Percentiles rank a stretch among this genome's conserved stretches.
Evolutionary conservation across 1,284 basidiomycete genomes (phyloP).

Genomic region (Naganishia albida): DNA sequence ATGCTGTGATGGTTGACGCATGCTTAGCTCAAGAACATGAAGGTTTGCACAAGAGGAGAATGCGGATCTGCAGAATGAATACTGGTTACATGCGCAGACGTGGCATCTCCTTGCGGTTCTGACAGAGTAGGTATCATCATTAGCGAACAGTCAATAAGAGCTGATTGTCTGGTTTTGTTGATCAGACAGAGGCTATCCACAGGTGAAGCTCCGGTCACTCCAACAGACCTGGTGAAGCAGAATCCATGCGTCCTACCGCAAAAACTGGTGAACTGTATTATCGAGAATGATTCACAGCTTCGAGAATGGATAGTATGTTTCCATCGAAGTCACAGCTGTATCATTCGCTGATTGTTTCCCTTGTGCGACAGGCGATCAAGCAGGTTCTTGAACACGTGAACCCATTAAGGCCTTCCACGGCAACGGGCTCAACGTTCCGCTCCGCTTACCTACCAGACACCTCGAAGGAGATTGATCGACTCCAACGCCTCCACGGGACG

Average conservation of each 20-base stretch:
- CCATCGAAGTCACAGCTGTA: too few relatives aligned
- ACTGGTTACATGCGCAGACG: slow-evolving; percentile 31
- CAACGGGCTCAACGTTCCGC: slow-evolving; percentile 14
- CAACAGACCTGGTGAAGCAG: slow-evolving; percentile 17
- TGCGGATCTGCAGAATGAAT: slow-evolving; percentile 22
- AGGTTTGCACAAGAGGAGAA: slow-evolving; percentile 1
- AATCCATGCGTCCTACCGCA: slow-evolving; percentile 21
- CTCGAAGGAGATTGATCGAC: slow-evolving; percentile 19
- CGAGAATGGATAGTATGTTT: slow-evolving; percentile 28
- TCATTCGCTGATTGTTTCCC: neutral
- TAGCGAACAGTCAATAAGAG: neutral
- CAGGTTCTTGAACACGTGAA: slow-evolving; percentile 28
- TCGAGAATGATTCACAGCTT: slow-evolving; percentile 21
- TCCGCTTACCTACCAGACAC: slow-evolving; percentile 30
- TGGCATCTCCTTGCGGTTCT: slow-evolving; percentile 32
- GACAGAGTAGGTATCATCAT: slow-evolving; percentile 15
- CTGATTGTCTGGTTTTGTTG: neutral
- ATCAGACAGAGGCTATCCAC: slow-evolving; percentile 6
- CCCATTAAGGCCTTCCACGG: slow-evolving; percentile 4
- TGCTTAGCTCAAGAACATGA: too few relatives aligned
- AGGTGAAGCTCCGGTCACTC: neutral
- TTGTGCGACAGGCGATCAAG: slow-evolving; percentile 24
- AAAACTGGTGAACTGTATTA: slow-evolving; percentile 25
- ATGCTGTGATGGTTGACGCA: too few relatives aligned
- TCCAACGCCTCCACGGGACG: slow-evolving; percentile 16